These are phyloP conservation scores for Arthrobotrys musiformis DNA, from an alignment of 2,329 filamentous ascomycete genomes.

Conservation along the genomic window DNA sequence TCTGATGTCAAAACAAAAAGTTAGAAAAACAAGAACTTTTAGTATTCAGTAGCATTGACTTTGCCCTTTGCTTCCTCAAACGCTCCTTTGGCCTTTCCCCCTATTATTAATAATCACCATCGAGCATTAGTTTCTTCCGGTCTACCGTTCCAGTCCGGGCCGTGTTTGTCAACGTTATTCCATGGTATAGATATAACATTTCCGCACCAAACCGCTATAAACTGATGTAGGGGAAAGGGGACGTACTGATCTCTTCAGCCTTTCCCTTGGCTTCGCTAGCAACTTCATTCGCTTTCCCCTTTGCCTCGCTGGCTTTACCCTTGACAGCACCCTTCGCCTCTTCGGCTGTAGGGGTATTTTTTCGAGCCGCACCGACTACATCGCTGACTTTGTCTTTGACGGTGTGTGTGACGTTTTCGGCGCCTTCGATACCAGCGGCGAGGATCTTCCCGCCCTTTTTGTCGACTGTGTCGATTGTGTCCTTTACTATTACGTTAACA, in stretches of 20 bases:
- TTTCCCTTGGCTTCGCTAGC: constrained; percentile 35
- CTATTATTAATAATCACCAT: constrained; percentile 30
- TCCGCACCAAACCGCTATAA: neutral
- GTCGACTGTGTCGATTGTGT: constrained; percentile 39
- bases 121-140: constrained; percentile 20
- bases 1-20: too few species aligned
- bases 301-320: constrained; percentile 22
- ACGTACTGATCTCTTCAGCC: constrained; percentile 41
- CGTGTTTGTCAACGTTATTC: constrained; percentile 9
- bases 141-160: neutral
- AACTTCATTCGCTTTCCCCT: constrained; percentile 17
- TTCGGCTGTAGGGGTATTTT: constrained; percentile 36
- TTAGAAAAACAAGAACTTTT: neutral
- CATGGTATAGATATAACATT: neutral
- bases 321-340: constrained; percentile 41
- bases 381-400: constrained; percentile 37
- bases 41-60: neutral
- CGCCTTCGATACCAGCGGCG: constrained; percentile 41
- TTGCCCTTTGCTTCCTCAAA: constrained; percentile 42
- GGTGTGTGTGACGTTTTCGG: constrained; percentile 31
- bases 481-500: constrained; percentile 15
- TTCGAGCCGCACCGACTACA: constrained; percentile 15
- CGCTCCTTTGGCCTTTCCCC: constrained; percentile 46
- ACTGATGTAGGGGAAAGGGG: neutral
- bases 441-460: constrained; percentile 37